Conservation (phyloP, 2,329 filamentous ascomycete species). For the Fusarium liriodendri region DNA sequence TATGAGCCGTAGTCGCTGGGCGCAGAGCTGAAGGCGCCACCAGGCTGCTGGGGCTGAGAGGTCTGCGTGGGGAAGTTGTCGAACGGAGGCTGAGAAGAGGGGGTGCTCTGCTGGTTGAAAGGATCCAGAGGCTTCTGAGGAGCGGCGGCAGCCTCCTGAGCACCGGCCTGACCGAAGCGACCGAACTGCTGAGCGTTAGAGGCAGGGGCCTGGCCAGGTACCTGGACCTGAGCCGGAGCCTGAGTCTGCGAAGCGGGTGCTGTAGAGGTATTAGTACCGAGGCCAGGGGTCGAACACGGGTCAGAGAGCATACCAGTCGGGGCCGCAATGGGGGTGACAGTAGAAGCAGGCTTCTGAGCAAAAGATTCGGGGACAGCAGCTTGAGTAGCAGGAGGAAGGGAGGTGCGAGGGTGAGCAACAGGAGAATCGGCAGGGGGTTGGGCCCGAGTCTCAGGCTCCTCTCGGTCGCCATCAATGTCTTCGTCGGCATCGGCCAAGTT, state of each 20-base stretch:
- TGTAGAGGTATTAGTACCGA: slow-evolving; percentile 25
- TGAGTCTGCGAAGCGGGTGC: slow-evolving; percentile 48
- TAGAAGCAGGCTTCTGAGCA: slow-evolving; percentile 65
- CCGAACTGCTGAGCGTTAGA: slow-evolving; percentile 74
- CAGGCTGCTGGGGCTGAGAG: slow-evolving; percentile 70
- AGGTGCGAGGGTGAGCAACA: slow-evolving; percentile 83
- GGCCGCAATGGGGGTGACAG: slow-evolving; percentile 53
- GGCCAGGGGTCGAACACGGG: background rate
- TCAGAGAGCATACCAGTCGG: slow-evolving; percentile 46
- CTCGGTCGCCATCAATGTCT: slow-evolving; percentile 92
- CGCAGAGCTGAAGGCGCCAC: slow-evolving; percentile 77
- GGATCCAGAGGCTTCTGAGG: slow-evolving; percentile 88
- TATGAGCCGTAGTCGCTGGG: slow-evolving; percentile 86
- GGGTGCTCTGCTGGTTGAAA: slow-evolving; percentile 79
- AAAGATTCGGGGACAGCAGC: slow-evolving; percentile 67
- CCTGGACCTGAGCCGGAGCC: slow-evolving; percentile 53
- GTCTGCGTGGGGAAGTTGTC: slow-evolving; percentile 71
- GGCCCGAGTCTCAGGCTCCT: slow-evolving; percentile 93
- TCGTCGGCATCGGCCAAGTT: slow-evolving; percentile 86
- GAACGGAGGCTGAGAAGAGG: slow-evolving; percentile 64
- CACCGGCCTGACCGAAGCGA: slow-evolving; percentile 72
- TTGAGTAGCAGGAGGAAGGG: slow-evolving; percentile 79
- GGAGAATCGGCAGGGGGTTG: slow-evolving; percentile 96
- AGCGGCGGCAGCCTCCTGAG: slow-evolving; percentile 68
- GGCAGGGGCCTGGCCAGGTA: slow-evolving; percentile 61